Conservation (phyloP, 2,329 filamentous ascomycete species). For the Calonectria pteridis region DNA sequence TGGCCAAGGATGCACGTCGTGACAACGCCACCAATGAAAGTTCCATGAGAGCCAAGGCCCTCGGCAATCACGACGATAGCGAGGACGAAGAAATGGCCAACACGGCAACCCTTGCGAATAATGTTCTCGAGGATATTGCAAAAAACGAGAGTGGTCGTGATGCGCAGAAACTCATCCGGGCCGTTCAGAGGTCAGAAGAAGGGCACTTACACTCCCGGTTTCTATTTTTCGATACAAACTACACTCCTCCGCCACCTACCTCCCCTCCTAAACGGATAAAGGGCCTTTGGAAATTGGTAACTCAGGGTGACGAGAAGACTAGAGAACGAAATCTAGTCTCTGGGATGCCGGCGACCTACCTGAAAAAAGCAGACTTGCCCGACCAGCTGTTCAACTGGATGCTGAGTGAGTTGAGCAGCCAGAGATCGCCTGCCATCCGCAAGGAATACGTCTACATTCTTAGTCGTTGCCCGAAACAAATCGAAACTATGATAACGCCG, state of each 20-base stretch:
- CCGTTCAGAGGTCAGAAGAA: conserved; percentile 64
- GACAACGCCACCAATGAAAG: conserved; percentile 72
- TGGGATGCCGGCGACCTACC: conserved; percentile 68
- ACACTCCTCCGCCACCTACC: conserved; percentile 42
- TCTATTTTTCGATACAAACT: conserved; percentile 63
- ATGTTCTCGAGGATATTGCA: conserved; percentile 47
- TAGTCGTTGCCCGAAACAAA: conserved; percentile 57
- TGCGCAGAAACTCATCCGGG: conserved; percentile 59
- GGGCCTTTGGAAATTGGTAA: conserved; percentile 62
- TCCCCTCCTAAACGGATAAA: conserved; percentile 47
- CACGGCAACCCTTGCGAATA: conserved; percentile 36
- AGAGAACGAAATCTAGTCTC: conserved; percentile 72
- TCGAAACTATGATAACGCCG: conserved; percentile 59
- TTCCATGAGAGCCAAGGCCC: conserved; percentile 57
- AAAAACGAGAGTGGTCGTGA: conserved; percentile 56
- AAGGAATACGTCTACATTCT: conserved; percentile 71
- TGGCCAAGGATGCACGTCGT: conserved; percentile 70
- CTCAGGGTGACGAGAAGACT: conserved; percentile 55
- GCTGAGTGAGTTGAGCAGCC: conserved; percentile 68
- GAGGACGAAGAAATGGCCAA: conserved; percentile 17
- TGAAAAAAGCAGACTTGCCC: conserved; percentile 58
- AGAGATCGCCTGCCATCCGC: conserved; percentile 67
- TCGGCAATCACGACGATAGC: conserved; percentile 35
- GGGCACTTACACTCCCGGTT: conserved; percentile 53
- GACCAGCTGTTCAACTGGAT: conserved; percentile 78